phyloP scores from a whole-genome alignment of 2,329 filamentous ascomycete genomes.

The Iodosphaeria phyllophila region DNA sequence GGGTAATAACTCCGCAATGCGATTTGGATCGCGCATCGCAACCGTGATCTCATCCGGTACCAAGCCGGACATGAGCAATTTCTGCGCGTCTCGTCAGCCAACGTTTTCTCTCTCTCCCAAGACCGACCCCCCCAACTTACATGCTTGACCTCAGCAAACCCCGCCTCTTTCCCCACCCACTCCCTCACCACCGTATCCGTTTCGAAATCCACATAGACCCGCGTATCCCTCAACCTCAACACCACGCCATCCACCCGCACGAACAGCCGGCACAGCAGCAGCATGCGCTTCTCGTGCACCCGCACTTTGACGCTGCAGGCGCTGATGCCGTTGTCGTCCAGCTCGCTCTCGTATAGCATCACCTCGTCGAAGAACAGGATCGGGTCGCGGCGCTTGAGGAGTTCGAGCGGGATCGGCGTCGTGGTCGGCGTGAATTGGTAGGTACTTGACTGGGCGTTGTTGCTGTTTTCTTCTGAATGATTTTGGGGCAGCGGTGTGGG shows the following conservation, averaged over 20 bases:
- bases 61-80: slow-evolving; percentile 17
- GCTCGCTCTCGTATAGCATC: slow-evolving; percentile 88
- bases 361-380: slow-evolving; percentile 96
- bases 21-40: slow-evolving; percentile 51
- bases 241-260: slow-evolving; percentile 86
- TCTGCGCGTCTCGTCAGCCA: slow-evolving; percentile 9
- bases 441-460: not conserved
- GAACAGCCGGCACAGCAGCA: slow-evolving; percentile 74
- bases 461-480: not conserved
- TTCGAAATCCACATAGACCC: slow-evolving; percentile 80
- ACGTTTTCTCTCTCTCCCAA: not conserved
- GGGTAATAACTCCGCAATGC: slow-evolving; percentile 41
- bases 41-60: slow-evolving; percentile 46
- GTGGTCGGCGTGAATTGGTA: slow-evolving; percentile 11
- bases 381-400: slow-evolving; percentile 75
- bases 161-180: slow-evolving; percentile 74
- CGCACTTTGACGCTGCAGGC: slow-evolving; percentile 79
- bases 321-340: slow-evolving; percentile 93
- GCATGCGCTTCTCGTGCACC: slow-evolving; percentile 76
- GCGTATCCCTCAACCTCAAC: slow-evolving; percentile 71
- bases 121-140: slow-evolving; percentile 24
- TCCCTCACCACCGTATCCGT: slow-evolving; percentile 67
- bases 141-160: slow-evolving; percentile 57
- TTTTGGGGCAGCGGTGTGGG: too few relatives aligned
- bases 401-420: slow-evolving; percentile 57